Conservation (phyloP, 139 green algal species). For the Astrephomene gubernaculifera region DNA sequence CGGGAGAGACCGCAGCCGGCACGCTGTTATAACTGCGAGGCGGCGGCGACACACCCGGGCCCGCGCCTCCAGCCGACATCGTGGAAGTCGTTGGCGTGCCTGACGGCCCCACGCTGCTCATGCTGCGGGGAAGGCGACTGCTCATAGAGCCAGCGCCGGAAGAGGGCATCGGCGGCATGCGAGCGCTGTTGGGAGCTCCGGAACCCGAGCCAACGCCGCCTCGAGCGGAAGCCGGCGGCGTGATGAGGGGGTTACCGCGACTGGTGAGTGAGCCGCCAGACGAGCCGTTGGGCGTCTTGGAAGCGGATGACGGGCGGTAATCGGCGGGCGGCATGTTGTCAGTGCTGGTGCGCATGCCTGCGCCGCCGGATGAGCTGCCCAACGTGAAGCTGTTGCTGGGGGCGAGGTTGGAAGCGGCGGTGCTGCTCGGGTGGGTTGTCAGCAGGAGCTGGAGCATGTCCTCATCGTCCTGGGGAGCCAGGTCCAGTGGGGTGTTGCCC, state of each 20-base stretch:
- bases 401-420: not conserved
- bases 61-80: not conserved
- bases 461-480: not conserved
- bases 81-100: not conserved
- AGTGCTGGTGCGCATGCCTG: not conserved
- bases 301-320: no score
- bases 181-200: no score
- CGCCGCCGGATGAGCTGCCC: not conserved
- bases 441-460: constrained; percentile 22
- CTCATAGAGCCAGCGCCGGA: not conserved
- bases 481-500: constrained; percentile 1
- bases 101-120: not conserved
- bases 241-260: no score
- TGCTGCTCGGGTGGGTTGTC: not conserved
- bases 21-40: no score
- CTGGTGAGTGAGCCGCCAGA: no score
- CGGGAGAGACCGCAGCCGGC: no score
- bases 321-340: no score
- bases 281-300: no score
- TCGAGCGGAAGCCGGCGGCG: no score
- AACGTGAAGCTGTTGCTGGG: not conserved
- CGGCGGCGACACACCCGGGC: no score
- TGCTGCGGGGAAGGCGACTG: not conserved
- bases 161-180: not conserved
- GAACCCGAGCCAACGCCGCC: no score